These are phyloP conservation scores for Tillandsia leiboldiana DNA, from an alignment of 176 grass and related monocot species.

Conservation along the genomic window DNA sequence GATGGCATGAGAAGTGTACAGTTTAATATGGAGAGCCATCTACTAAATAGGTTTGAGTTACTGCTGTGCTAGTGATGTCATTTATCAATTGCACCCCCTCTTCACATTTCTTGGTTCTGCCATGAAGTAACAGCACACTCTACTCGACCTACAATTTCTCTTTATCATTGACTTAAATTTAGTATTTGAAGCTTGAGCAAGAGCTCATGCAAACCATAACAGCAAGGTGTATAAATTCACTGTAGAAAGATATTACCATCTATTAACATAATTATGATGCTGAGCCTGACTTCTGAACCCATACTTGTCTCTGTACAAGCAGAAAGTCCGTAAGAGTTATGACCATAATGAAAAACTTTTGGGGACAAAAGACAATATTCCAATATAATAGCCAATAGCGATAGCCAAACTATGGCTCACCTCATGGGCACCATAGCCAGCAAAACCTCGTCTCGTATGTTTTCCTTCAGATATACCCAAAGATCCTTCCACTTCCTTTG, in stretches of 20 bases:
- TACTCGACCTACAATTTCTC: too few relatives aligned
- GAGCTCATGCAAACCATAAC: conserved; percentile 6
- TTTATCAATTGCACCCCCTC: too few relatives aligned
- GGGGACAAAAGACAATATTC: conserved; percentile 10
- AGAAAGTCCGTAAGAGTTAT: conserved; percentile 9
- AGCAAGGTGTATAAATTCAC: too few relatives aligned
- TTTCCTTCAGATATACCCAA: conserved; percentile 62
- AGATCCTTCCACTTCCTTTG: conserved; percentile 65
- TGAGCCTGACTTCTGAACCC: conserved; percentile 97
- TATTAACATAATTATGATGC: conserved; percentile 47
- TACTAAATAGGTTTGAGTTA: too few relatives aligned
- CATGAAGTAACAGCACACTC: too few relatives aligned
- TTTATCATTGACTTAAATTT: neutral
- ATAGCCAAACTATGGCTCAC: conserved; percentile 30
- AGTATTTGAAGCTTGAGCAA: neutral
- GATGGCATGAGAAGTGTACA: too few relatives aligned
- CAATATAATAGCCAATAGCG: conserved; percentile 9
- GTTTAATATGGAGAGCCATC: too few relatives aligned
- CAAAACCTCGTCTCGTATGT: conserved; percentile 49
- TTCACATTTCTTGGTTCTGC: too few relatives aligned
- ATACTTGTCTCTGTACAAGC: conserved; percentile 78
- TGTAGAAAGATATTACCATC: conserved; percentile 29
- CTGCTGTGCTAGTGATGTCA: too few relatives aligned
- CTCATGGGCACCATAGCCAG: conserved; percentile 76
- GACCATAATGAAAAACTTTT: neutral